A percentile compares a stretch with the other conserved stretches of the same genome.
phyloP scores from a whole-genome alignment of 768 basidiomycete genomes.

The Tylopilus vinaceipallidus region DNA sequence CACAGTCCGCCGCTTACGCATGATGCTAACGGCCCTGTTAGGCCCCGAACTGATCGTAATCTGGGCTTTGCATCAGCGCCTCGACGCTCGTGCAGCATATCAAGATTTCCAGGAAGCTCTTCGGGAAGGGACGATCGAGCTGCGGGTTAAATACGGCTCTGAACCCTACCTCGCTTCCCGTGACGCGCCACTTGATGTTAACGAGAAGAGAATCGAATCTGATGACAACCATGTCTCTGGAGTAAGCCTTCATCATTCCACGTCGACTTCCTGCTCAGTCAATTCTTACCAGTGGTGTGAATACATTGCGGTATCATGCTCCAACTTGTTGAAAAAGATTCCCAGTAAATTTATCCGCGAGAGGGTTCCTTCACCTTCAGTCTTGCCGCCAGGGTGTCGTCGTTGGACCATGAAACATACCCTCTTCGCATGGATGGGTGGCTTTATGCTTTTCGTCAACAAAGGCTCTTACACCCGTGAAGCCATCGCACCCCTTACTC shows the following conservation, averaged over 20 bases:
- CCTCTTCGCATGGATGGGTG: background rate
- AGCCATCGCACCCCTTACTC: background rate
- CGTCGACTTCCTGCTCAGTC: background rate
- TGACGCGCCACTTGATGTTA: background rate
- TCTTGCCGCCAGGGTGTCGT: background rate
- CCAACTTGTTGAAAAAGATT: no score
- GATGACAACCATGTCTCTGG: background rate
- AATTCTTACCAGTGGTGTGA: background rate
- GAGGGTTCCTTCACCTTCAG: no score
- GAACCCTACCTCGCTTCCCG: background rate
- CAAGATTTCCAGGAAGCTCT: background rate
- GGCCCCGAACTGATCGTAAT: background rate
- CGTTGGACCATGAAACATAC: background rate
- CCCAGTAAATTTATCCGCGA: no score
- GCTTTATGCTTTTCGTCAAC: background rate
- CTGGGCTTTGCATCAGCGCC: background rate
- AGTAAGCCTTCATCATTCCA: background rate
- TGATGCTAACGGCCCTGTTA: background rate
- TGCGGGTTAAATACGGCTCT: background rate
- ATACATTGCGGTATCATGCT: background rate
- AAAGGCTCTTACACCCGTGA: background rate
- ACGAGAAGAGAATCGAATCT: background rate
- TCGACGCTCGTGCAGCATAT: background rate
- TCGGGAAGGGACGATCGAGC: background rate
- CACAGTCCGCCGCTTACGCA: background rate